A percentile compares a stretch with the other conserved stretches of the same genome.
These are phyloP conservation scores for Phanerochaete carnosa DNA, from an alignment of 768 basidiomycete species.

Conservation along the genomic window DNA sequence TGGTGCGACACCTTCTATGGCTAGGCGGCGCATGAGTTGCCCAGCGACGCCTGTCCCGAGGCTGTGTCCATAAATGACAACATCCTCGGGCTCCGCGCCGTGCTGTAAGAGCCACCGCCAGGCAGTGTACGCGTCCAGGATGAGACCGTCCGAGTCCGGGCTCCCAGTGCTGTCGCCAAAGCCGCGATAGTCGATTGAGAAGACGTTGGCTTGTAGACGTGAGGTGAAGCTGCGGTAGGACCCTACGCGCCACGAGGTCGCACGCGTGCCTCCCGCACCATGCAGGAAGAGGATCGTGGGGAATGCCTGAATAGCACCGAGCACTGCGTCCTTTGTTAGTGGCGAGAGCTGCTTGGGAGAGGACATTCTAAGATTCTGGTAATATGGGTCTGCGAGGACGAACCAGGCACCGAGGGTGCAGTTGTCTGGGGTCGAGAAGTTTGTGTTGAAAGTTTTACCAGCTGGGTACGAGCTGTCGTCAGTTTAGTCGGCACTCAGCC, in stretches of 20 bases:
- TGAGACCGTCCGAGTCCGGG: constrained; percentile 74
- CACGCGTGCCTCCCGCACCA: constrained; percentile 85
- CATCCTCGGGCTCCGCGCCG: constrained; percentile 53
- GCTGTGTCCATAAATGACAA: constrained; percentile 83
- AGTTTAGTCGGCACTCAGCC: background rate
- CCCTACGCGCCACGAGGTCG: constrained; percentile 60
- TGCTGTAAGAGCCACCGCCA: constrained; percentile 72
- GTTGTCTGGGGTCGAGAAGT: constrained; percentile 72
- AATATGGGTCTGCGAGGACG: constrained; percentile 63
- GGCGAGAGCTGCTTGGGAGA: constrained; percentile 34
- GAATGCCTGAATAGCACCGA: constrained; percentile 47
- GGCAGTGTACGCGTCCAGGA: constrained; percentile 69
- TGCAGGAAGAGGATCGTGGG: constrained; percentile 93
- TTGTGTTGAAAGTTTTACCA: constrained; percentile 72
- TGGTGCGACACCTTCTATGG: constrained; percentile 35
- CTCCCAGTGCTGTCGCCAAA: constrained; percentile 82
- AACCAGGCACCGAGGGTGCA: constrained; percentile 86
- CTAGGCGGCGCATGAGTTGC: constrained; percentile 37
- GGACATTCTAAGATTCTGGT: constrained; percentile 42
- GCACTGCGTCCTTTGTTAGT: constrained; percentile 39
- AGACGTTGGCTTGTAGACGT: constrained; percentile 67
- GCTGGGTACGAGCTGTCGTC: constrained; percentile 42
- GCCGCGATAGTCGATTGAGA: constrained; percentile 90
- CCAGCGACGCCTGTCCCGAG: constrained; percentile 79
- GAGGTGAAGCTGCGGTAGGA: constrained; percentile 66